Percentiles rank a stretch among this genome's conserved stretches.
phyloP scores from a whole-genome alignment of 371 early-diverging fungal species.

The Mucor piriformis region DNA sequence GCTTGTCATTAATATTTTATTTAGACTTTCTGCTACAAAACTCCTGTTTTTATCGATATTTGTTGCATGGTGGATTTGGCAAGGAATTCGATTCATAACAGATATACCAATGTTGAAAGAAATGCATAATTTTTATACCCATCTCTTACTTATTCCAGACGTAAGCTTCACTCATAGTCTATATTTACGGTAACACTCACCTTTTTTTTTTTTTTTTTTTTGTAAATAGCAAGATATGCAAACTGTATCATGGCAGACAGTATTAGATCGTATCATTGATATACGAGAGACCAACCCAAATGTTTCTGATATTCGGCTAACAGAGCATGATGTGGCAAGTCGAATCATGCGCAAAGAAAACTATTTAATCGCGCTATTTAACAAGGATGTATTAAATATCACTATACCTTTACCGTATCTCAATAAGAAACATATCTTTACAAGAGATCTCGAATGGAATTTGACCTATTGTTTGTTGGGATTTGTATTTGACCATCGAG shows the following conservation, averaged over 20 bases:
- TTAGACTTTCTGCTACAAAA: constrained; percentile 24
- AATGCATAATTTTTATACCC: constrained; percentile 84
- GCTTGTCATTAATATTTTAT: neutral
- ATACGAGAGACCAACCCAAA: constrained; percentile 75
- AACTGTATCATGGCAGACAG: constrained; percentile 79
- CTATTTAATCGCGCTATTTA: constrained; percentile 93
- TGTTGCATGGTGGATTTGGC: constrained; percentile 74
- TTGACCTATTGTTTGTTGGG: constrained; percentile 81
- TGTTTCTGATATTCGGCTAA: constrained; percentile 64
- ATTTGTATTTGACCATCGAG: constrained; percentile 86
- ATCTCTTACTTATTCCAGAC: constrained; percentile 82
- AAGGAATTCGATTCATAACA: constrained; percentile 65
- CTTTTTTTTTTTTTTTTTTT: neutral
- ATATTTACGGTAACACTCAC: neutral
- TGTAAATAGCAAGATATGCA: constrained; percentile 68
- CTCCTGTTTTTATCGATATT: constrained; percentile 63
- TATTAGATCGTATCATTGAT: constrained; percentile 69
- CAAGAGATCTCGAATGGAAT: constrained; percentile 93
- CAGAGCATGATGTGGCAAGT: constrained; percentile 88
- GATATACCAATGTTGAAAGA: constrained; percentile 77
- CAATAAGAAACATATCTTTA: constrained; percentile 60
- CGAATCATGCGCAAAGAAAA: constrained; percentile 97
- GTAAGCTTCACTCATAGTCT: constrained; percentile 39
- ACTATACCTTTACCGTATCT: constrained; percentile 63
- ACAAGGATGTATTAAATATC: constrained; percentile 87